Evolutionary conservation across 441 rosid genomes (phyloP), one percentile per base, ranked within the genome.

Genomic region (Erodium trifolium): DNA sequence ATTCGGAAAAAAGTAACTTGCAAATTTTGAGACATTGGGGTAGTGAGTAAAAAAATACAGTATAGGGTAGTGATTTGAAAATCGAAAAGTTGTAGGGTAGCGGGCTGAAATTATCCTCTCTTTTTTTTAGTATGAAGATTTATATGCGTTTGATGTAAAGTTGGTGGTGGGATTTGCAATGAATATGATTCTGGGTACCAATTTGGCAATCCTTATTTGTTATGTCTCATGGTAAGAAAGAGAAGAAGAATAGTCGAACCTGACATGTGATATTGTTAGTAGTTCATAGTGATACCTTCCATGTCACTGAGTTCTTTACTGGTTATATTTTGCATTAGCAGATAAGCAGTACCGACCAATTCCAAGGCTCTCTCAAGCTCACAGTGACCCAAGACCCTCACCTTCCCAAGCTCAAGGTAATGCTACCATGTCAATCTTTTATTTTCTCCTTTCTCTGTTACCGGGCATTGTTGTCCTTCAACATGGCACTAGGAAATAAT

Each of bases 271-370:
- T 13, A 3, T 13, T 49, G 5, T 49, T 49, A 49, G 55, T 49
- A 49, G 55, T 49, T 49, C 17, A 12, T 49, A n/a, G 16, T n/a
- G 55, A 49, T 49, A n/a, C 6, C 55, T 49, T 12, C 17, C 5
- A 49, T 49, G 55, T 13, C 13, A 41, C 31, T 63, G 17, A 6
- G 45, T 23, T 57, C 14, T 23, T 10, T 31, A 62, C 4, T 63
- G 29, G 29, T 16, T 31, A 43, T 62, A 2, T 63, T 63, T 14
- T 39, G 27, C 5, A 62, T 23, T 62, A 34, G 17, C 72, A 63
- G 72, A 63, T 13, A 37, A 70, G 73, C 65, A 55, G 16, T 37
- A 66, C 59, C 66, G 57, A 55, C 55, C 74, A 57, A 51, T 37
- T n/a, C 31, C 35, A 34, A 27, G 2, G 27, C 19, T 19, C 10